Evolutionary conservation across 768 basidiomycete species (phyloP), one percentile per base, ranked within the genome.

Genomic region (Boletus barrowsii): DNA sequence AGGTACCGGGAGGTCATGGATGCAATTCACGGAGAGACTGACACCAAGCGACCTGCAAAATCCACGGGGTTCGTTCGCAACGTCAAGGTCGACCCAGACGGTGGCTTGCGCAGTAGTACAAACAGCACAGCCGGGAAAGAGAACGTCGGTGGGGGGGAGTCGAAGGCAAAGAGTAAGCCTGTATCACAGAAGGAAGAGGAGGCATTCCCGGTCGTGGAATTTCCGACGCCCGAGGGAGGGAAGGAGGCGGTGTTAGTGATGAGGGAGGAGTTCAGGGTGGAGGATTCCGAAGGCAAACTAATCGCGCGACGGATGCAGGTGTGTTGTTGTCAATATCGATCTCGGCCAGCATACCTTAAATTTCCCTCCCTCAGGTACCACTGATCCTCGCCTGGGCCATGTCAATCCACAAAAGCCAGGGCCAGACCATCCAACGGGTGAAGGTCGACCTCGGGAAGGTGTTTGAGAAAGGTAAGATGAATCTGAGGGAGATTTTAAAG

Each of bases 321-420:
- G 15, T 4, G 61, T 39, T 14, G 18, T 10, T 33, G 13, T 20
- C 15, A 2, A n/a, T 29, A 4, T 17, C 24, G 13, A 3, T 3
- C 6, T 29, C 26, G 26, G 46, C 17, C 13, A 24, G 4, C 32
- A 35, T n/a, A 9, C 10, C 24, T 53, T 3, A 54, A 20, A 45
- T 22, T 10, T 40, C 10, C 20, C 11, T 40, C 18, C 26, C 11
- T 2, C 58, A 89, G 84, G 61, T 91, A 2, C 88, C 89, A 0
- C 68, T 95, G 5, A 88, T 90, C 46, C 78, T 87, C 0, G 83
- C 86, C 0, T 90, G 86, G 87, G 86, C 87, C 0, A 84, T 88
- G 75, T 82, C 82, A 3, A 88, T 90, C 53, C 87, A 90, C 71
- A 90, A 90, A 68, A 81, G 79, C 53, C 88, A 90, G 62, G 88